Base-by-base conservation (phyloP, 1,139 yeast genomes). In the Pichia sp. region DNA sequence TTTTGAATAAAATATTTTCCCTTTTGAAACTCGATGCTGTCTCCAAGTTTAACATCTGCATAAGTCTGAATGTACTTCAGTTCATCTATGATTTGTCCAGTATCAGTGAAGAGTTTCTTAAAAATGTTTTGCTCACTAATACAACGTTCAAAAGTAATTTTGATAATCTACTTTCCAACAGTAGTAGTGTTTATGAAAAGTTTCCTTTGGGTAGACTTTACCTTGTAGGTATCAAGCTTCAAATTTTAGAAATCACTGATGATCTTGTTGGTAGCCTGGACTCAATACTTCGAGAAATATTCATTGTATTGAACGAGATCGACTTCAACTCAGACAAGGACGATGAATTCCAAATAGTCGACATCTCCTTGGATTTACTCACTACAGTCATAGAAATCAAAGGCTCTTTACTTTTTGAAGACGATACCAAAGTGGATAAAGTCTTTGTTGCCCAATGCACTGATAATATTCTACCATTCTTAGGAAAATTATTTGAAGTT, bases 371-470 rank as follows among this genome's bases (percentile, higher is more conserved):
- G 40, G 97, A 91, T 64, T 68, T 91, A 37, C 73, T 87, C 34
- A 82, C 96, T 1, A 84, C 93, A 1, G 72, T 84, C 7, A 78
- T 87, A 60, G 97, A 91, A 65, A 83, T 49, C 73, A 70, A 56
- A 44, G 73, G 70, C 25, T 65, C 66, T 28, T 54, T 50, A 19
- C 48, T 54, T 41, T 48, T 55, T n/a, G 48, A 55, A 40, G 37
- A 54, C 16, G 22, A 47, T 16, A 46, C 46, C 13, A 48, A 52
- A 25, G 39, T 53, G 13, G 53, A 50, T n/a, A 41, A 49, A 6
- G 41, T 50, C 18, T 56, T 57, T 44, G 53, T 39, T n/a, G 44
- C 43, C n/a, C 46, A 57, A 16, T 57, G 61, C 36, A 46, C 46
- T 3, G 37, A 51, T 8, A 51, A 53, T 4, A 46, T 66, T 2